Evolutionary conservation across 106 monocot genomes (phyloP).

Genomic region (Xerophyta viscosa): DNA sequence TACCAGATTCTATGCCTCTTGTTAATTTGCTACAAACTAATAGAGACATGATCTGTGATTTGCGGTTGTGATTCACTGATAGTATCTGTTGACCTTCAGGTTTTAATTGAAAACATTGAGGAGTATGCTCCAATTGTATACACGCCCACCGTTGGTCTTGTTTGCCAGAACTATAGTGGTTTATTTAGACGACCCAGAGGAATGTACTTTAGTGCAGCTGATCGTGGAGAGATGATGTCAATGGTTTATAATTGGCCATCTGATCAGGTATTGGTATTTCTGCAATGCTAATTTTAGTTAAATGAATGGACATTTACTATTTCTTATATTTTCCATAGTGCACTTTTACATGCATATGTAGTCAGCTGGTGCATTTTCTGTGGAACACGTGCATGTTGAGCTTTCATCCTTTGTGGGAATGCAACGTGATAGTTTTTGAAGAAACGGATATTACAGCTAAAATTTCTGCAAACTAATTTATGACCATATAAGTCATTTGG

Average conservation of each 20-base stretch:
- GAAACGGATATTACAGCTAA: no score
- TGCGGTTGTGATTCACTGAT: slow-evolving; percentile 1
- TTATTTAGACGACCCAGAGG: slow-evolving; percentile 92
- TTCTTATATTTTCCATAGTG: no score
- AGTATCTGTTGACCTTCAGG: slow-evolving; percentile 19
- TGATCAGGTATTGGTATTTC: slow-evolving; percentile 58
- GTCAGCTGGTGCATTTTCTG: no score
- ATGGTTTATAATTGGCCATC: slow-evolving; percentile 99
- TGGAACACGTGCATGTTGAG: no score
- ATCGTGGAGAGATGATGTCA: slow-evolving; percentile 99
- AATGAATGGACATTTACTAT: no score
- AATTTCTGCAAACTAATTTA: no score
- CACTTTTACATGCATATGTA: no score
- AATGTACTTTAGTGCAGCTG: slow-evolving; percentile 96
- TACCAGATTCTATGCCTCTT: no score
- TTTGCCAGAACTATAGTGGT: slow-evolving; percentile 98
- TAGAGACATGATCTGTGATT: neutral
- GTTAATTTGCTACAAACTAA: neutral
- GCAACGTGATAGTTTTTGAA: no score
- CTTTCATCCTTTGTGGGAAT: no score
- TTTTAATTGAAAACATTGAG: slow-evolving; percentile 77
- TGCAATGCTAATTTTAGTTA: no score
- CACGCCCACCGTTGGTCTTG: slow-evolving; percentile 97
- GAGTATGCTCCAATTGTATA: slow-evolving; percentile 98
- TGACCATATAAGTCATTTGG: no score